These are phyloP conservation scores for Tilletia indica DNA, from an alignment of 1,284 basidiomycete genomes.

Conservation along the genomic window DNA sequence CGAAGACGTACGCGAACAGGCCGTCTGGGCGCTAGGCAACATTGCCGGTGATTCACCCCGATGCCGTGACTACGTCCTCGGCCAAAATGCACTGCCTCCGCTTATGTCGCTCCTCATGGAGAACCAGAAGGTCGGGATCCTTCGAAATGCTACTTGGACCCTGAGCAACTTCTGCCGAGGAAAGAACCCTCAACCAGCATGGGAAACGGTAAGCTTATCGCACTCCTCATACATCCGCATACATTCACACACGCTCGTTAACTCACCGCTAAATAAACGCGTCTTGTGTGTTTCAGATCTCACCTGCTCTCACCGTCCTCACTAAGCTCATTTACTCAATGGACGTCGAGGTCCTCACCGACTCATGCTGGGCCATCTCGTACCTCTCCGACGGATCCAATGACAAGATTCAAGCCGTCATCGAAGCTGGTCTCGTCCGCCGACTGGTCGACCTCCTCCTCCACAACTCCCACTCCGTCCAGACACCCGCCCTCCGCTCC, in stretches of 20 bases:
- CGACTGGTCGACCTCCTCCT: slow-evolving; percentile 95
- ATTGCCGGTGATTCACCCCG: slow-evolving; percentile 55
- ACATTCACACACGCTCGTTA: neutral
- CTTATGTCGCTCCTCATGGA: slow-evolving; percentile 52
- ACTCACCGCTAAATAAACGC: neutral
- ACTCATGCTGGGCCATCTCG: slow-evolving; percentile 99
- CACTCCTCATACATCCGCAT: neutral
- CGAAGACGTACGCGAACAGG: slow-evolving; percentile 55
- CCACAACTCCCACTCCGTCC: slow-evolving; percentile 94
- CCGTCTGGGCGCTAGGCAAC: slow-evolving; percentile 56
- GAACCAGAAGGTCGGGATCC: slow-evolving; percentile 56
- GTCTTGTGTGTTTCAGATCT: slow-evolving; percentile 66
- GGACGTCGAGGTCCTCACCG: slow-evolving; percentile 98
- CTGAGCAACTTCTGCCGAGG: slow-evolving; percentile 56
- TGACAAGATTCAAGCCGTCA: slow-evolving; percentile 99
- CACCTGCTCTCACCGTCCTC: slow-evolving; percentile 88
- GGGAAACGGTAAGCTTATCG: slow-evolving; percentile 27
- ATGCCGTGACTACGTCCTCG: slow-evolving; percentile 53
- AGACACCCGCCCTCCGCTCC: slow-evolving; percentile 94
- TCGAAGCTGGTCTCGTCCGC: slow-evolving; percentile 95
- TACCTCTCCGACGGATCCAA: slow-evolving; percentile 99
- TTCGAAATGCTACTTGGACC: slow-evolving; percentile 56
- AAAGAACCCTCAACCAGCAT: slow-evolving; percentile 55
- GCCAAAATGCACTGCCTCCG: slow-evolving; percentile 49
- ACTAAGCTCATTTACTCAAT: slow-evolving; percentile 98